Conservation (phyloP, 257 asterid species). For the Verbascum thapsus region DNA sequence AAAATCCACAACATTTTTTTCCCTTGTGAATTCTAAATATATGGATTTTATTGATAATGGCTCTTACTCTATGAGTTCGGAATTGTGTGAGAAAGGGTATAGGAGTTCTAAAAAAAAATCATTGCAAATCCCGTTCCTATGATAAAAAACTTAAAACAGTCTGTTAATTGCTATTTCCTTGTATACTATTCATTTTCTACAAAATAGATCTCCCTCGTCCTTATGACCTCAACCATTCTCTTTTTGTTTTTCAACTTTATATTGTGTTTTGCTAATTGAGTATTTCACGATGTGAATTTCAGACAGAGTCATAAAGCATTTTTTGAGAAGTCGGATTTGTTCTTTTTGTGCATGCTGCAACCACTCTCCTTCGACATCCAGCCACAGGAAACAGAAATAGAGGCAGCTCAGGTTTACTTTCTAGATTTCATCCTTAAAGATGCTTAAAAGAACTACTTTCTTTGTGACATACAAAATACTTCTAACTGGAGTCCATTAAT, state of each 20-base stretch:
- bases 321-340: conserved; percentile 85
- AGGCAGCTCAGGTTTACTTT: conserved; percentile 84
- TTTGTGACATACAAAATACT: too few relatives aligned
- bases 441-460: too few relatives aligned
- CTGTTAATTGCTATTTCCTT: too few relatives aligned
- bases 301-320: conserved; percentile 88
- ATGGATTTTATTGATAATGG: not conserved
- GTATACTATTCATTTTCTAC: too few relatives aligned
- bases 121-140: too few relatives aligned
- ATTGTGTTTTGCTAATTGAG: conserved; percentile 14
- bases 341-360: conserved; percentile 86
- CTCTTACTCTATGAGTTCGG: not conserved
- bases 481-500: not conserved
- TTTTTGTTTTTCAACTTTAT: not conserved
- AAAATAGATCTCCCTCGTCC: not conserved
- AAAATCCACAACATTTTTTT: not conserved
- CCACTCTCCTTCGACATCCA: conserved; percentile 74
- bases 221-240: not conserved
- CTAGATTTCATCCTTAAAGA: conserved; percentile 1
- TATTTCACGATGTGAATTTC: conserved; percentile 26
- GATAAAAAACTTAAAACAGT: not conserved
- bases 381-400: conserved; percentile 85
- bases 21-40: not conserved
- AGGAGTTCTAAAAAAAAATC: too few relatives aligned
- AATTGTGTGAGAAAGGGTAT: too few relatives aligned